phyloP scores from a whole-genome alignment of 75 land plant species.

The Gnetum montanum region DNA sequence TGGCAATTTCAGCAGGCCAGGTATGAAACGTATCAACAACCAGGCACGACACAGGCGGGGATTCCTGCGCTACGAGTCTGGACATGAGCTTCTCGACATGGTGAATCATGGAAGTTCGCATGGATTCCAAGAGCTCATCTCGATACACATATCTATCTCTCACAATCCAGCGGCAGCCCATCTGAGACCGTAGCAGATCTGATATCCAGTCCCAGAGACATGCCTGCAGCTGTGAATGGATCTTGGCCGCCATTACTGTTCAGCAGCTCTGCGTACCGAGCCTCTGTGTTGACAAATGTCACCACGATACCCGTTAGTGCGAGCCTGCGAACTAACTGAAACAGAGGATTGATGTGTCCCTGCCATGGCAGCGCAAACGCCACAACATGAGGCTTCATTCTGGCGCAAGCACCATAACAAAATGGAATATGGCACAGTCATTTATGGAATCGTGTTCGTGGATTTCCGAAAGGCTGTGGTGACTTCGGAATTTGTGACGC shows the following conservation, averaged over 20 bases:
- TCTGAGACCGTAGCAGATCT: constrained; percentile 21
- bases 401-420: too few species aligned
- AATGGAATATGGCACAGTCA: too few species aligned
- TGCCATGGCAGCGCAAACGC: constrained; percentile 13
- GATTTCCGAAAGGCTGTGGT: too few species aligned
- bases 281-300: constrained; percentile 8
- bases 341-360: constrained; percentile 16
- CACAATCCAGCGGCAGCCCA: constrained; percentile 31
- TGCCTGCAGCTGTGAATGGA: constrained; percentile 8
- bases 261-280: background rate
- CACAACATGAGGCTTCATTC: too few species aligned
- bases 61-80: background rate
- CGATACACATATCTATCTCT: constrained; percentile 21
- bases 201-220: constrained; percentile 22
- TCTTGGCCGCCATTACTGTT: background rate
- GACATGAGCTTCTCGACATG: constrained; percentile 30
- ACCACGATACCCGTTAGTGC: constrained; percentile 14
- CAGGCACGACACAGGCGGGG: constrained; percentile 17
- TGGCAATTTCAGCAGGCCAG: constrained; percentile 19
- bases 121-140: constrained; percentile 12
- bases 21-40: constrained; percentile 33
- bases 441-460: too few species aligned
- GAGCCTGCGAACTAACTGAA: constrained; percentile 11
- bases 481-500: too few species aligned
- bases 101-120: constrained; percentile 12